Evolutionary conservation across 1,139 yeast species (phyloP), one percentile per base, ranked within the genome.

Genomic region (Candida sp.): DNA sequence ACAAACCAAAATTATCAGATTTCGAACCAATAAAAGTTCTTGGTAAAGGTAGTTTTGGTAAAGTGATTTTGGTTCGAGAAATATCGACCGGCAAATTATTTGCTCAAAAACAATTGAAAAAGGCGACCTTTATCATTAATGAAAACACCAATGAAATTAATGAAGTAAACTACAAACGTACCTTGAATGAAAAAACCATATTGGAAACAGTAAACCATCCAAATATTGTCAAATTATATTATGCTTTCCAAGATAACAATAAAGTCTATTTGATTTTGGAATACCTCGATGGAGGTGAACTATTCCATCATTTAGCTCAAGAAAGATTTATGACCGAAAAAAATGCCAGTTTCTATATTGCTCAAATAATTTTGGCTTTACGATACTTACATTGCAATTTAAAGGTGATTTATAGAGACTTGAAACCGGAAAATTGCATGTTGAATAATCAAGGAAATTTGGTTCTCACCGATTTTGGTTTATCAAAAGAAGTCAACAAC

Each of bases 11-110:
- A 19, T 57, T 74, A 9, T 54, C 70, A 1, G 96, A 90, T 59
- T 90, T 90, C 55, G 83, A 79, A 50, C 87, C 87, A 2, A 65
- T 90, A 8, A 85, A 82, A 60, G 95, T 89, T 0, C 69, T 90
- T n/a, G 97, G 97, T 0, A 81, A 83, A 49, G 97, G 97, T 3
- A 90, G 96, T 1, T 90, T 88, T 55, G 97, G 98, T 5, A 89
- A 88, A 59, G 98, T 90, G 2, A 59, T 88, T 21, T 66, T 90
- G 8, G 97, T 90, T 0, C 77, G 82, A 44, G 91, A 88, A 56
- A 64, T 61, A 42, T 55, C 76, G 6, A 81, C 89, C 0, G 87
- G 87, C 1, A 75, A 78, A 48, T 66, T 90, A 9, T 91, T 82
- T 69, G 97, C 98, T 0, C 96, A 87, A 69, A 90, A 91, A 58